Percentiles rank a stretch among this genome's conserved stretches.
phyloP scores from a whole-genome alignment of 192 early-diverging fungal genomes.

The Anaeromyces robustus region DNA sequence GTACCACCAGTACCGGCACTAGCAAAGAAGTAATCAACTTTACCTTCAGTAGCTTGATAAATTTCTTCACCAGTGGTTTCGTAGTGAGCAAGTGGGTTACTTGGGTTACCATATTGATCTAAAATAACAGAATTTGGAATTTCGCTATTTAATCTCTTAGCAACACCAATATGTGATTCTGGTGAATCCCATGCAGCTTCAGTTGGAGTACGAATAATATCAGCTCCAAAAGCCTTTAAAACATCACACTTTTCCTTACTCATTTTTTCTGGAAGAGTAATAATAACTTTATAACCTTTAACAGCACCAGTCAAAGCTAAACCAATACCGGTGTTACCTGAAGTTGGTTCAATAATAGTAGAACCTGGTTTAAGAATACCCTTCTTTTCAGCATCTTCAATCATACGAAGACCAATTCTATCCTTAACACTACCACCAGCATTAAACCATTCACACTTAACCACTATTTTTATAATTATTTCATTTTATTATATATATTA shows the following conservation, averaged over 20 bases:
- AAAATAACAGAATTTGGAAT: constrained; percentile 94
- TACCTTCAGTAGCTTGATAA: constrained; percentile 57
- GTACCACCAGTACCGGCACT: constrained; percentile 96
- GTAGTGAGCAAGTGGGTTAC: constrained; percentile 98
- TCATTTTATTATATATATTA: no score
- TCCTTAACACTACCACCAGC: constrained; percentile 98
- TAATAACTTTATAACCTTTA: constrained; percentile 95
- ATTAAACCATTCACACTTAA: constrained; percentile 99
- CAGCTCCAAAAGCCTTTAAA: constrained; percentile 89
- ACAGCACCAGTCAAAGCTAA: constrained; percentile 93
- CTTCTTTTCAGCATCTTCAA: constrained; percentile 84
- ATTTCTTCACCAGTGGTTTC: constrained; percentile 82
- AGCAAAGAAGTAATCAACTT: constrained; percentile 91
- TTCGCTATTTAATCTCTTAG: constrained; percentile 78
- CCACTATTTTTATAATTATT: constrained; percentile 14
- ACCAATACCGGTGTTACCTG: constrained; percentile 98
- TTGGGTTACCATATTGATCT: constrained; percentile 91
- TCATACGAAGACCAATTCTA: constrained; percentile 90
- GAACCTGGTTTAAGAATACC: constrained; percentile 77
- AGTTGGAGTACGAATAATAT: constrained; percentile 96
- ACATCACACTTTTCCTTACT: constrained; percentile 97
- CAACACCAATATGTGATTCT: constrained; percentile 95
- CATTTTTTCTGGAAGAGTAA: constrained; percentile 99
- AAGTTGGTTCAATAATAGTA: constrained; percentile 97
- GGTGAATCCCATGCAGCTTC: constrained; percentile 98